Evolutionary conservation across 768 basidiomycete species (phyloP).

Genomic region (Lentinula aciculospora): DNA sequence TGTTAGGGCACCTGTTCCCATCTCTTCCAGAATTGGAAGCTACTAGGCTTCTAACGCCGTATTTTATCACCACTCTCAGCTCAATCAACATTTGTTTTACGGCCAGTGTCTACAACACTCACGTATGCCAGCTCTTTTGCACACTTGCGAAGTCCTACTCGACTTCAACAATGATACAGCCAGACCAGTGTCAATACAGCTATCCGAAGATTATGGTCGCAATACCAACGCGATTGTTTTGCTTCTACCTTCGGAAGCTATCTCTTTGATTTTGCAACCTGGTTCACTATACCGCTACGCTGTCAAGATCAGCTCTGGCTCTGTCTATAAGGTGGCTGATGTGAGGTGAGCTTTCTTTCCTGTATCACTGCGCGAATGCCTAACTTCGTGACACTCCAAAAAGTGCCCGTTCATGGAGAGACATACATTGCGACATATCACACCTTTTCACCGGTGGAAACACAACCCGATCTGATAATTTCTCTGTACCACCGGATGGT

Average conservation of each 20-base stretch:
- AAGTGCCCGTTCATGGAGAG: slow-evolving; percentile 65
- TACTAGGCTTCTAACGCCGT: slow-evolving; percentile 10
- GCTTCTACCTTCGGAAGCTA: slow-evolving; percentile 55
- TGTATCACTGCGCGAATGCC: slow-evolving; percentile 4
- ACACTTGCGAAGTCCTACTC: slow-evolving; percentile 59
- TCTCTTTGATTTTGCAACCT: slow-evolving; percentile 65
- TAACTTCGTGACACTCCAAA: neutral
- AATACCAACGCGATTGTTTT: slow-evolving; percentile 48
- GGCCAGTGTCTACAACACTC: slow-evolving; percentile 9
- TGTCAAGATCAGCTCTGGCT: slow-evolving; percentile 47
- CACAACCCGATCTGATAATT: slow-evolving; percentile 24
- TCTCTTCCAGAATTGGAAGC: slow-evolving; percentile 8
- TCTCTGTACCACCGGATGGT: slow-evolving; percentile 38
- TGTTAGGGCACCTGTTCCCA: slow-evolving; percentile 4
- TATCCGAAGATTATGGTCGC: slow-evolving; percentile 59
- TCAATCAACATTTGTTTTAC: slow-evolving; percentile 27
- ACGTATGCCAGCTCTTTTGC: slow-evolving; percentile 54
- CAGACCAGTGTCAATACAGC: slow-evolving; percentile 58
- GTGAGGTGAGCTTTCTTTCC: slow-evolving; percentile 49
- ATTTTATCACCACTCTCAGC: slow-evolving; percentile 9
- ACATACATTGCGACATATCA: slow-evolving; percentile 56
- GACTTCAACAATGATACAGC: slow-evolving; percentile 67
- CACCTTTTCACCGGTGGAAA: slow-evolving; percentile 44
- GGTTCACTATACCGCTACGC: slow-evolving; percentile 67
- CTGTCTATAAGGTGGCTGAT: slow-evolving; percentile 47